A percentile compares a stretch with the other conserved stretches of the same genome.
Evolutionary conservation across 495 filamentous ascomycete genomes (phyloP).

Genomic region (Penicillium antarcticum): DNA sequence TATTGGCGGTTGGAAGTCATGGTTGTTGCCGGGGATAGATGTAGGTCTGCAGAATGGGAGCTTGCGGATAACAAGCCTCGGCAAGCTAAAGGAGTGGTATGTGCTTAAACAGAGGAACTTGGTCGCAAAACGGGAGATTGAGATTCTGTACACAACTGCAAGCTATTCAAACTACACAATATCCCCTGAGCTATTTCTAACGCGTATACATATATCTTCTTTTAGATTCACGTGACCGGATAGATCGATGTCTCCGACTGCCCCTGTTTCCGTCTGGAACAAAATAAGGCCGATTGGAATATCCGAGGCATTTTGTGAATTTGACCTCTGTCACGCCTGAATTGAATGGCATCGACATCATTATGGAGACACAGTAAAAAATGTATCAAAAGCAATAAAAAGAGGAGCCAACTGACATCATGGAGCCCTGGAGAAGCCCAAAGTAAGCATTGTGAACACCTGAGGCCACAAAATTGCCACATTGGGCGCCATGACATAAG

Average conservation of each 20-base stretch:
- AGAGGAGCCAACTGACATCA: background rate
- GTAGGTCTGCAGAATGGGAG: conserved; percentile 8
- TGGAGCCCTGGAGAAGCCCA: background rate
- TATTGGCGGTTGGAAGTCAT: conserved; percentile 59
- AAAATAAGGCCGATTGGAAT: background rate
- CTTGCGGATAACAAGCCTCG: conserved; percentile 13
- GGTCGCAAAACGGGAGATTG: background rate
- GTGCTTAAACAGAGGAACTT: background rate
- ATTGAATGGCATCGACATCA: background rate
- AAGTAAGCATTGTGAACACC: conserved; percentile 4
- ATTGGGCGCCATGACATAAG: conserved; percentile 19
- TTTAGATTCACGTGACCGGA: conserved; percentile 17
- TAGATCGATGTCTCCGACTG: conserved; percentile 14
- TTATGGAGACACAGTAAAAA: background rate
- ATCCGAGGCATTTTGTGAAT: background rate
- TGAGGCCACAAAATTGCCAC: background rate
- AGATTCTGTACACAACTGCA: background rate
- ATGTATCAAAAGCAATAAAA: background rate
- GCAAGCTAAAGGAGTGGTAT: background rate
- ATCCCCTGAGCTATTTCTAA: background rate
- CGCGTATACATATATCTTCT: background rate
- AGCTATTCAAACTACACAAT: background rate
- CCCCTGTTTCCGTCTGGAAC: background rate
- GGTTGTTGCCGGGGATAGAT: conserved; percentile 1
- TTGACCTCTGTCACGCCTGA: background rate